Base-by-base conservation (phyloP, 331 rosid species). In the Dryas integrifolia region DNA sequence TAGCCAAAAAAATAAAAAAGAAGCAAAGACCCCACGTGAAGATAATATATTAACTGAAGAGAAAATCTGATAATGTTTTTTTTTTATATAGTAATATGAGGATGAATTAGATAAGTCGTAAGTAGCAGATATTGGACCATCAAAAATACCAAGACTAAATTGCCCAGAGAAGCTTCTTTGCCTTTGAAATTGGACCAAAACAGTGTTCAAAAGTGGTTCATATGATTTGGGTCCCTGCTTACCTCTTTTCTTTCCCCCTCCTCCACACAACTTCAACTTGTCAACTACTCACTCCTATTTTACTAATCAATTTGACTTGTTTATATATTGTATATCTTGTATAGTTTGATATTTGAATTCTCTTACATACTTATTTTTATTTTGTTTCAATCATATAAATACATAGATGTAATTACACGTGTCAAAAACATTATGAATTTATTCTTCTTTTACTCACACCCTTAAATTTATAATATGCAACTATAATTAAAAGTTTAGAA, bases 121-220 rank as follows among this genome's bases (percentile, higher is more conserved):
- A 62, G 43, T 59, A 69, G 58, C 5, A 78, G 81, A 80, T 67
- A 77, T 77, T 58, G 73, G 67, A 52, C 78, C 58, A 81, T 73
- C 81, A 62, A 67, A 51, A 78, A 79, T 41, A 49, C 55, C 41
- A 69, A 35, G 76, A 84, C 86, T 45, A 35, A 74, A 49, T 24
- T 72, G 21, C 73, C 26, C 21, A 6, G 8, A 52, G 80, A 77
- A 72, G 68, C 59, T 72, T 79, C 67, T 70, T 50, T 53, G 57
- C 35, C 64, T 75, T 53, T 78, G 82, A 80, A 88, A 72, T 82
- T 80, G 67, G 87, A 89, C 90, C 74, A 26, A 39, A 78, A 73
- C 58, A 68, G 30, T 51, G 16, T 69, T 70, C 69, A 60, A 67
- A 44, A 30, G 53, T 44, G 4, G 45, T 53, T 16, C 43, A 45